Percentiles rank a stretch among this genome's conserved stretches.
Conservation (phyloP, 1,284 basidiomycete genomes). For the Tylopilus sp. region DNA sequence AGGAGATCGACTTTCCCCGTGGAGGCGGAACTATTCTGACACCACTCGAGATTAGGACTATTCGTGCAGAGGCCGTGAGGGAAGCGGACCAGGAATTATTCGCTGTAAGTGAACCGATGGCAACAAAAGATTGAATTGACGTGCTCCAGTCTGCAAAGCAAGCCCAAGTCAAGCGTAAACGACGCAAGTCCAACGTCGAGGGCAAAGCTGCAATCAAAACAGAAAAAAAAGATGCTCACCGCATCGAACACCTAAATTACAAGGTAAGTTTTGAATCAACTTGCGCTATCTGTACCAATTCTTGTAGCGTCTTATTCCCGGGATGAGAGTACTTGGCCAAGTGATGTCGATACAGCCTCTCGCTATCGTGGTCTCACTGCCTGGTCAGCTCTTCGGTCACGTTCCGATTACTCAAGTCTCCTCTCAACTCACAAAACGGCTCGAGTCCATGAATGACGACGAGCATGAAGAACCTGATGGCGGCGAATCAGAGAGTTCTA, state of each 20-base stretch:
- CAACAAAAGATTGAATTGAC: constrained; percentile 5
- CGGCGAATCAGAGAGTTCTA: constrained; percentile 38
- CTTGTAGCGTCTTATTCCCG: constrained; percentile 71
- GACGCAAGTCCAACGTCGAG: constrained; percentile 50
- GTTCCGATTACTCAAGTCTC: constrained; percentile 95
- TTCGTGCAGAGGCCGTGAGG: constrained; percentile 78
- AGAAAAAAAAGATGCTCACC: constrained; percentile 43
- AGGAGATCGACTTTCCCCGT: constrained; percentile 93
- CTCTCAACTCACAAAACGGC: constrained; percentile 70
- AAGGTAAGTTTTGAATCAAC: constrained; percentile 51
- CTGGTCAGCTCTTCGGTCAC: constrained; percentile 93
- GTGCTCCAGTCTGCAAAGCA: constrained; percentile 16
- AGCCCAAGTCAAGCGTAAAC: constrained; percentile 30
- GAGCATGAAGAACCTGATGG: constrained; percentile 45
- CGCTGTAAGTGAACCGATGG: constrained; percentile 41
- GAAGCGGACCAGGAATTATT: constrained; percentile 84
- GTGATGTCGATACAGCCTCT: constrained; percentile 87
- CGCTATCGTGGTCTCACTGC: constrained; percentile 88
- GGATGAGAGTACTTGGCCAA: constrained; percentile 86
- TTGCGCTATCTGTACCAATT: not conserved
- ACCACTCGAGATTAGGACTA: constrained; percentile 85
- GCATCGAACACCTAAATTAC: constrained; percentile 93
- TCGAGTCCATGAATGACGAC: constrained; percentile 58
- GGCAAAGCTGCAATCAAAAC: constrained; percentile 32
- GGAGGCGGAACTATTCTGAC: constrained; percentile 84